Conservation (phyloP, 768 basidiomycete species). For the Pisolithus tinctorius region DNA sequence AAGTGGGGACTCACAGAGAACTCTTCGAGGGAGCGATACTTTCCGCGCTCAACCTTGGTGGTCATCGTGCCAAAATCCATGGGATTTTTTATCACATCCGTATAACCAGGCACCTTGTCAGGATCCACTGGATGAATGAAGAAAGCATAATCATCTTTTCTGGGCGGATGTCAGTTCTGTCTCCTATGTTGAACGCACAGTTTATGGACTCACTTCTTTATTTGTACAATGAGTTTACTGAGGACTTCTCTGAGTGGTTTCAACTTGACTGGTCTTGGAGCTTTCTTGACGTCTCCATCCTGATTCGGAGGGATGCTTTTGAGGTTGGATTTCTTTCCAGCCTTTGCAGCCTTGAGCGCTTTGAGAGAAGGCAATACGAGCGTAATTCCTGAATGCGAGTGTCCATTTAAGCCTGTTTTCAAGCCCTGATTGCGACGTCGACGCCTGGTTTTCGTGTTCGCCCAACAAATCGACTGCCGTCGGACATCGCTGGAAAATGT, state of each 20-base stretch:
- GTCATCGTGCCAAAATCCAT: conserved; percentile 93
- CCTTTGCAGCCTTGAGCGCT: conserved; percentile 51
- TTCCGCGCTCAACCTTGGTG: conserved; percentile 66
- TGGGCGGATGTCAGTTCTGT: conserved; percentile 10
- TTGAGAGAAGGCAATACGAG: conserved; percentile 65
- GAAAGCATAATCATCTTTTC: conserved; percentile 84
- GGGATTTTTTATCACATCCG: conserved; percentile 68
- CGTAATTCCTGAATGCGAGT: conserved; percentile 44
- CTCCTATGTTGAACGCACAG: too few relatives aligned
- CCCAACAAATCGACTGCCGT: conserved; percentile 22
- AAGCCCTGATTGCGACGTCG: conserved; percentile 21
- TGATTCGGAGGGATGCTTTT: conserved; percentile 19
- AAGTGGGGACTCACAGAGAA: conserved; percentile 51
- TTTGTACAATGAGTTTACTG: conserved; percentile 55
- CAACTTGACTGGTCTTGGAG: conserved; percentile 57
- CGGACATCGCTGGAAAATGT: conserved; percentile 19
- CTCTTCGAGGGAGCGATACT: conserved; percentile 75
- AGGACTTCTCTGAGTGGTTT: conserved; percentile 77
- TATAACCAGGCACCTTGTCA: conserved; percentile 52
- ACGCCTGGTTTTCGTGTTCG: conserved; percentile 25
- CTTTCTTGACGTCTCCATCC: conserved; percentile 28
- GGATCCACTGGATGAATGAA: conserved; percentile 65
- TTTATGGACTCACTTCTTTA: conserved; percentile 56
- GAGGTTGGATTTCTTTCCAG: conserved; percentile 40
- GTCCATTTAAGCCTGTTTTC: conserved; percentile 9